A percentile compares a stretch with the other conserved stretches of the same genome.
These are phyloP conservation scores for Cystofilobasidium bisporidii DNA, from an alignment of 768 basidiomycete species.

Conservation along the genomic window DNA sequence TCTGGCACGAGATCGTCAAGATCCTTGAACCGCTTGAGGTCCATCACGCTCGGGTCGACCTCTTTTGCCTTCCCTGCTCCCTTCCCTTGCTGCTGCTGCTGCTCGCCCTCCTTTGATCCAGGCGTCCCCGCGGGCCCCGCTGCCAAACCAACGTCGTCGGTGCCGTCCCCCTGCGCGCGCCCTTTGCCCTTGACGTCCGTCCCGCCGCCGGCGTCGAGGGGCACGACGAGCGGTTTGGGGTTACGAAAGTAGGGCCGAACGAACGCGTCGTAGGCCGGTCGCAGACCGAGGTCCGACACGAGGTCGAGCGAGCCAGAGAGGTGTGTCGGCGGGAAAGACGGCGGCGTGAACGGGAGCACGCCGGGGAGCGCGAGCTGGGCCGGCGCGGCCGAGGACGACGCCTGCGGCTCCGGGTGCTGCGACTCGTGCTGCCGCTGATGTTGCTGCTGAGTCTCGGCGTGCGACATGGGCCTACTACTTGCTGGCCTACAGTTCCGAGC, in stretches of 20 bases:
- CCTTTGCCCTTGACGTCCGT: conserved; percentile 14
- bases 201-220: not conserved
- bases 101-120: not conserved
- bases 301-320: conserved; percentile 27
- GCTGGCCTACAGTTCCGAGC: no score
- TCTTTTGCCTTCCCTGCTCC: conserved; percentile 2
- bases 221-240: conserved; percentile 9
- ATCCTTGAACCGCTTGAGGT: conserved; percentile 25
- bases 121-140: not conserved
- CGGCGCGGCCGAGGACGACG: conserved; percentile 1
- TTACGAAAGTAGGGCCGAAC: conserved; percentile 27
- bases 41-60: conserved; percentile 15
- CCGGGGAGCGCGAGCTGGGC: not conserved
- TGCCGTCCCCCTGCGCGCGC: not conserved
- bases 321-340: conserved; percentile 7
- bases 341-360: not conserved
- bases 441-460: not conserved
- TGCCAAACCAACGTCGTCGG: not conserved
- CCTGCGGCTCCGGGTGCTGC: not conserved
- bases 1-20: conserved; percentile 25
- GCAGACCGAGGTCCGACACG: conserved; percentile 17
- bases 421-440: not conserved
- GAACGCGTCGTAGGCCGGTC: conserved; percentile 25
- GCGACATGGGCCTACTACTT: no score
- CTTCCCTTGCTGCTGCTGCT: no score